phyloP scores from a whole-genome alignment of 176 grass and related monocot species.

The Secale cereale region DNA sequence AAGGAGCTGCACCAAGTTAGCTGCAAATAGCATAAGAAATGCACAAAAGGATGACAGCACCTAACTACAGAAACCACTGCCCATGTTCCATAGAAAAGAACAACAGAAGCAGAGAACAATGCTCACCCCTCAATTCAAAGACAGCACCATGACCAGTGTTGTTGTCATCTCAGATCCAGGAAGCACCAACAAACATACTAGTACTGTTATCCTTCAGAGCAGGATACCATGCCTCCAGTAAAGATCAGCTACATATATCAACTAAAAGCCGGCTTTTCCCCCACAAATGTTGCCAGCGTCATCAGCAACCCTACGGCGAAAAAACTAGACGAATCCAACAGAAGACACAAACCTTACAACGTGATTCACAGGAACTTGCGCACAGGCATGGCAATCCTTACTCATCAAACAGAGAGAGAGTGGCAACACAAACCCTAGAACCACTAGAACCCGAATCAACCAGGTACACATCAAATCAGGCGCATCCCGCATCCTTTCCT shows the following conservation, averaged over 20 bases:
- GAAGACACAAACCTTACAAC: not conserved
- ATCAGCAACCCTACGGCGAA: not conserved
- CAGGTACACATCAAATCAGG: conserved; percentile 8
- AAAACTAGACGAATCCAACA: not conserved
- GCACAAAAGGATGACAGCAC: too few species aligned
- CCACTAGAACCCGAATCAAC: conserved; percentile 1
- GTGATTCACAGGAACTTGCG: not conserved
- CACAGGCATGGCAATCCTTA: not conserved
- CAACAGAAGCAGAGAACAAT: too few species aligned
- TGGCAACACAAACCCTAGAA: not conserved
- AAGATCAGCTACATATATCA: not conserved
- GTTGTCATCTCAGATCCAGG: not conserved
- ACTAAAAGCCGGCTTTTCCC: not conserved
- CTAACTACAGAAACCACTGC: too few species aligned
- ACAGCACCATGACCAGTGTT: too few species aligned
- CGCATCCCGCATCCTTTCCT: not conserved
- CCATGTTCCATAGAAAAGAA: too few species aligned
- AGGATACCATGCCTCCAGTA: not conserved
- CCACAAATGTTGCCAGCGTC: not conserved
- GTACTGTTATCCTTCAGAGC: not conserved
- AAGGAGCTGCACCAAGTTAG: too few species aligned
- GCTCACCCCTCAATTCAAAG: too few species aligned
- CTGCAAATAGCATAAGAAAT: too few species aligned
- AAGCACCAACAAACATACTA: not conserved
- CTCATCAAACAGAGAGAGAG: not conserved